Conservation (phyloP, 306 rosid species). For the Canavalia gladiata region DNA sequence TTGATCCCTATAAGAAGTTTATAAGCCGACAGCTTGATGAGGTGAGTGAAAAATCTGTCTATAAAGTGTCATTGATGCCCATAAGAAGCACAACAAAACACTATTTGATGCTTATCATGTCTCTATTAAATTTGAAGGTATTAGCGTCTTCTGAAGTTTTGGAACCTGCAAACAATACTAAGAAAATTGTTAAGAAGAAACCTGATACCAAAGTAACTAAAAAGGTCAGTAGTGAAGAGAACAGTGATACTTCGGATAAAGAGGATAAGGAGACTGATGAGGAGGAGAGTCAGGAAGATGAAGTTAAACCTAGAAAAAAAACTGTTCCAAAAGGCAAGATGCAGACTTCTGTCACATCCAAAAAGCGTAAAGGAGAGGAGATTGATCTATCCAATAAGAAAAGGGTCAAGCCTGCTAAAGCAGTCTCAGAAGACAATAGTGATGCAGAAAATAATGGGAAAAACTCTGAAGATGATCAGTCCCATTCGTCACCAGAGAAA, state of each 20-base stretch:
- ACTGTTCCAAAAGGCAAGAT: conserved; percentile 62
- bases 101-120: conserved; percentile 23
- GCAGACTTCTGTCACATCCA: conserved; percentile 56
- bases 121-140: conserved; percentile 58
- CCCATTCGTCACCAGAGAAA: conserved; percentile 78
- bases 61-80: conserved; percentile 21
- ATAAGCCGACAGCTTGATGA: conserved; percentile 77
- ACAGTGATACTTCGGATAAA: conserved; percentile 62
- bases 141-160: conserved; percentile 60
- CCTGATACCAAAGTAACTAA: conserved; percentile 64
- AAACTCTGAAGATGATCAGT: conserved; percentile 77
- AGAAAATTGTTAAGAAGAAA: conserved; percentile 64
- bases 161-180: conserved; percentile 56
- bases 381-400: conserved; percentile 65
- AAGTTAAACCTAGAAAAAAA: conserved; percentile 73
- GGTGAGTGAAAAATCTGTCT: conserved; percentile 57
- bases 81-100: conserved; percentile 29
- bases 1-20: conserved; percentile 81
- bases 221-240: conserved; percentile 63
- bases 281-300: conserved; percentile 58
- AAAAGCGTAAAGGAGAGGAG: conserved; percentile 79
- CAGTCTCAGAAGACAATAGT: conserved; percentile 58
- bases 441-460: conserved; percentile 67
- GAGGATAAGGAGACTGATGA: conserved; percentile 57
- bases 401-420: conserved; percentile 60